Evolutionary conservation across 805 yeast species (phyloP).

Genomic region (Saccharomyces mikatae): DNA sequence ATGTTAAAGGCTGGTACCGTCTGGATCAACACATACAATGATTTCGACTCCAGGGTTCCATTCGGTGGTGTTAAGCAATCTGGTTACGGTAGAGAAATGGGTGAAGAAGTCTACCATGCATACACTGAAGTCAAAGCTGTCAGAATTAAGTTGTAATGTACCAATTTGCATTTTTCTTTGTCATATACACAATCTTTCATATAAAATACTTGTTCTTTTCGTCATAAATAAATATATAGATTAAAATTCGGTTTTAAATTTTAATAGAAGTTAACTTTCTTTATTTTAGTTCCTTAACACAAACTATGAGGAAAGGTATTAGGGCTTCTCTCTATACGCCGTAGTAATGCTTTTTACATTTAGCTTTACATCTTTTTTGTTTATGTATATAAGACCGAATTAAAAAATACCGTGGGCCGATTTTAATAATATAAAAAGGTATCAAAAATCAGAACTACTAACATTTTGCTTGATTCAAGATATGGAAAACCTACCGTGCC

Average conservation of each 20-base stretch:
- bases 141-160: conserved; percentile 39
- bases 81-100: conserved; percentile 85
- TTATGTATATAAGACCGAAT: too few relatives aligned
- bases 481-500: background rate
- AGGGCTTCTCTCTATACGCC: background rate
- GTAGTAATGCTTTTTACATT: too few relatives aligned
- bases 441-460: background rate
- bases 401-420: background rate
- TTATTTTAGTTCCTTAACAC: background rate
- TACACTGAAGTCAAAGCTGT: conserved; percentile 72
- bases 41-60: conserved; percentile 67
- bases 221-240: background rate
- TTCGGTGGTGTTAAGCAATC: conserved; percentile 77
- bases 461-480: background rate
- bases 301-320: too few relatives aligned
- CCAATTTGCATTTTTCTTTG: background rate
- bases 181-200: background rate
- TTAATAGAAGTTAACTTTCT: background rate
- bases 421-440: background rate
- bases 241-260: background rate
- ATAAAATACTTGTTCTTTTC: background rate
- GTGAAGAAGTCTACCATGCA: conserved; percentile 65
- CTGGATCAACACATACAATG: conserved; percentile 76
- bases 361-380: background rate
- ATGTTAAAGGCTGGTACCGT: conserved; percentile 67